A percentile compares a stretch with the other conserved stretches of the same genome.
Conservation (phyloP, 169 alveolate genomes). For the Eimeria sp. region DNA sequence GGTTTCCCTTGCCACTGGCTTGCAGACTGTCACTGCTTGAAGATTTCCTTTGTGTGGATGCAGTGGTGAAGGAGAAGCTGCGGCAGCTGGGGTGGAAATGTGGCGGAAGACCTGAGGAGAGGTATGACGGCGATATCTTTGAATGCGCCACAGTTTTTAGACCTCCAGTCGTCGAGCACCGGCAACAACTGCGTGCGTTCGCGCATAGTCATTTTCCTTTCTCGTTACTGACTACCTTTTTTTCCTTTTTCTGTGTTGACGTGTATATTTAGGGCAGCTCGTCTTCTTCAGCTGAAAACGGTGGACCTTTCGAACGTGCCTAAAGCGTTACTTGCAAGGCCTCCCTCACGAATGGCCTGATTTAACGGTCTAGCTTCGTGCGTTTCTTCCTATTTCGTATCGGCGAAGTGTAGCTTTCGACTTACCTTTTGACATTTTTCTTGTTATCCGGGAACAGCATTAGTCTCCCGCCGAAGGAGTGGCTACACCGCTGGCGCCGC, state of each 20-base stretch:
- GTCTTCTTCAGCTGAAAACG: slow-evolving; percentile 59
- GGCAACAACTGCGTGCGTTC: not conserved
- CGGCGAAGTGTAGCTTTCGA: not conserved
- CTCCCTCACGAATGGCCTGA: slow-evolving; percentile 42
- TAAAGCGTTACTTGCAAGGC: slow-evolving; percentile 57
- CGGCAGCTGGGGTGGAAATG: slow-evolving; percentile 79
- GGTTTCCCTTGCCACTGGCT: not conserved
- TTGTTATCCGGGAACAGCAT: not conserved
- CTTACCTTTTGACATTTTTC: not conserved
- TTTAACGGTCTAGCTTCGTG: not conserved
- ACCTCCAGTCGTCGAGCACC: not conserved
- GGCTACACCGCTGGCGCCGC: not conserved
- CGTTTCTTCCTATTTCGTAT: not conserved
- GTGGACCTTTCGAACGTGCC: slow-evolving; percentile 65
- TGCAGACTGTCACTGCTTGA: not conserved
- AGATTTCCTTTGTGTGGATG: not conserved
- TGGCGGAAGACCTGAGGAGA: slow-evolving; percentile 78
- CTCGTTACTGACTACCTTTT: not conserved
- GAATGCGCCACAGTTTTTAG: not conserved
- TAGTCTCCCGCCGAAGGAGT: not conserved
- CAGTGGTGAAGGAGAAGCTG: slow-evolving; percentile 80
- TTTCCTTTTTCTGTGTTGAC: not conserved
- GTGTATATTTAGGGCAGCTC: slow-evolving; percentile 61
- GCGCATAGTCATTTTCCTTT: not conserved
- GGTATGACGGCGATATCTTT: slow-evolving; percentile 7